Conservation (phyloP, 371 early-diverging fungal genomes). For the Lichtheimia ramosa region DNA sequence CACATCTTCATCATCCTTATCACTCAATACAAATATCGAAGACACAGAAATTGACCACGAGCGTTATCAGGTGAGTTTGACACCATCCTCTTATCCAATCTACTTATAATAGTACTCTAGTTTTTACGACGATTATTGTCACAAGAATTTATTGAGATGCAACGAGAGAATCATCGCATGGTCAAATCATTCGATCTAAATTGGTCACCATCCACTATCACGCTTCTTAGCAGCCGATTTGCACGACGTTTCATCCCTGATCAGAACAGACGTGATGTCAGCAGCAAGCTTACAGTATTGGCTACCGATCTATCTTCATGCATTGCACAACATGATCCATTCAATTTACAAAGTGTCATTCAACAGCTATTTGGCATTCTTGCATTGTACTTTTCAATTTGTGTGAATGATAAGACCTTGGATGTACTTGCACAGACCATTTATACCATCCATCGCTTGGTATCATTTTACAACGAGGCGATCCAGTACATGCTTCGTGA, state of each 20-base stretch:
- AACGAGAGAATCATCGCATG: not conserved
- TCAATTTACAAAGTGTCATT: not conserved
- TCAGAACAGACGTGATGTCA: not conserved
- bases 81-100: too few species aligned
- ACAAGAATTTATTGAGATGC: not conserved
- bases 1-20: too few species aligned
- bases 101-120: not conserved
- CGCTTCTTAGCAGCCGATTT: not conserved
- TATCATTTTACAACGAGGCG: not conserved
- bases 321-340: not conserved
- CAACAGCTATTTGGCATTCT: not conserved
- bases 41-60: too few species aligned
- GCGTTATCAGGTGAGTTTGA: too few species aligned
- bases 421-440: not conserved
- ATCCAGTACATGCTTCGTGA: constrained; percentile 1
- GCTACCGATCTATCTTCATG: not conserved
- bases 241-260: not conserved
- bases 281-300: not conserved
- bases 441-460: constrained; percentile 1
- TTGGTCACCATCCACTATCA: not conserved
- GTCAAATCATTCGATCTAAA: not conserved
- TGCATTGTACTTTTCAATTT: not conserved
- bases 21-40: too few species aligned
- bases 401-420: not conserved
- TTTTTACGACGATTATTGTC: not conserved